Base-by-base conservation (phyloP, 2,329 filamentous ascomycete species). In the Bipolaris bicolor region DNA sequence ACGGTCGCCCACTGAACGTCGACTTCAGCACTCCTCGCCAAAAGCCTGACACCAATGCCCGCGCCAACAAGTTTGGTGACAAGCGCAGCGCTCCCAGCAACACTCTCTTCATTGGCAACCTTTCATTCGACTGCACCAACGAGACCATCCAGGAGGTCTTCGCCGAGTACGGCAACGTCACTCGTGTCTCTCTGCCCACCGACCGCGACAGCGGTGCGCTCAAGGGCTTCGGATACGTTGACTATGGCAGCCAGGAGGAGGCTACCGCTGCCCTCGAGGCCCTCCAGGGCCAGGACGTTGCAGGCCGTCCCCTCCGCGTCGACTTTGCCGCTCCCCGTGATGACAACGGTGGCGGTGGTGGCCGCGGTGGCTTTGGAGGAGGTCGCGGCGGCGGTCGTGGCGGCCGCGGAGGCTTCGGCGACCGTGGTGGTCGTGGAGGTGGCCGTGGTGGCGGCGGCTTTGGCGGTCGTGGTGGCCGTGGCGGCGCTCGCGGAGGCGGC, bases 191-290 rank as follows among this genome's bases (percentile, higher is more conserved):
- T 73, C 88, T 97, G 61, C 93, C 93, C 49, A 97, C 93, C 58
- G 91, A 97, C 77, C 87, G 88, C 76, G 92, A 96, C 60, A 87
- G 87, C 61, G 92, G 92, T 64, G 86, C 88, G 68, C 88, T 89
- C 75, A 97, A 97, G 88, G 93, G 93, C 56, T 97, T 96, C 78
- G 93, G 91, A 53, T 97, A 97, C 76, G 89, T 97, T 63, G 88
- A 89, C 73, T 97, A 94, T 83, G 81, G 82, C 68, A 90, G 89
- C 16, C 77, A 95, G 61, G 92, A 96, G 26, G 92, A 97, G 70
- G 91, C 93, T 70, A 90, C 89, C 80, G 80, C 82, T 69, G 93
- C 88, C 22, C 86, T 91, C 68, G 83, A 89, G 68, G 80, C 83
- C 55, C 84, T 91, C 76, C 88, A 90, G 68, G 91, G 91, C 64